Conservation (phyloP, 169 alveolate species). For the Plasmodium adleri region DNA sequence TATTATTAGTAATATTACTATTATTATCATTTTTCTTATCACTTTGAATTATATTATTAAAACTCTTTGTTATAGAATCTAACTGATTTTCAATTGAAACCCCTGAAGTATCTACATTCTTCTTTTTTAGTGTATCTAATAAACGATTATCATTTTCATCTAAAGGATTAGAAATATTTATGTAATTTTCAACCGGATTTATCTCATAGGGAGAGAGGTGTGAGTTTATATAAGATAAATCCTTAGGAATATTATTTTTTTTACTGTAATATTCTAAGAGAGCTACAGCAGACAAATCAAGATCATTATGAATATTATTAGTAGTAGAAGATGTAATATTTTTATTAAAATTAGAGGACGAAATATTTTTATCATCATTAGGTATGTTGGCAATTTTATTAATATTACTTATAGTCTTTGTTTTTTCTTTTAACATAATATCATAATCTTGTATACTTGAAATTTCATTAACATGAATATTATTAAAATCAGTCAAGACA, state of each 20-base stretch:
- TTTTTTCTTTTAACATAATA: constrained; percentile 8
- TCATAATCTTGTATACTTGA: background rate
- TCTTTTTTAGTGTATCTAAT: constrained; percentile 3
- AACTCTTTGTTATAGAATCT: background rate
- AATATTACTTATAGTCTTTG: background rate
- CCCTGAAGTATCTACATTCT: background rate
- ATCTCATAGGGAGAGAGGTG: background rate
- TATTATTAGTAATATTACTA: background rate
- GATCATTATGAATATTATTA: constrained; percentile 15
- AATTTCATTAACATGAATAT: constrained; percentile 31
- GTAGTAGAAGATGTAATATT: too few relatives aligned
- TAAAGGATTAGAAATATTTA: constrained; percentile 1
- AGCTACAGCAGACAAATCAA: background rate
- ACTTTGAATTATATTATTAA: background rate
- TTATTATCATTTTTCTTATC: background rate
- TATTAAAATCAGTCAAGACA: constrained; percentile 41
- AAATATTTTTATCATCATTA: background rate
- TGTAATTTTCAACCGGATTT: background rate
- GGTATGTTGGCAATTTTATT: background rate
- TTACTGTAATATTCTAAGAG: constrained; percentile 28
- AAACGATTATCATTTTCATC: constrained; percentile 10
- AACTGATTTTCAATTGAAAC: too few relatives aligned
- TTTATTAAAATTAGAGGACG: too few relatives aligned
- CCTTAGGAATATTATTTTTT: constrained; percentile 9
- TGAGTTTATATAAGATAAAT: constrained; percentile 18